Evolutionary conservation across 768 basidiomycete genomes (phyloP).

Genomic region (Plicaturopsis crispa): DNA sequence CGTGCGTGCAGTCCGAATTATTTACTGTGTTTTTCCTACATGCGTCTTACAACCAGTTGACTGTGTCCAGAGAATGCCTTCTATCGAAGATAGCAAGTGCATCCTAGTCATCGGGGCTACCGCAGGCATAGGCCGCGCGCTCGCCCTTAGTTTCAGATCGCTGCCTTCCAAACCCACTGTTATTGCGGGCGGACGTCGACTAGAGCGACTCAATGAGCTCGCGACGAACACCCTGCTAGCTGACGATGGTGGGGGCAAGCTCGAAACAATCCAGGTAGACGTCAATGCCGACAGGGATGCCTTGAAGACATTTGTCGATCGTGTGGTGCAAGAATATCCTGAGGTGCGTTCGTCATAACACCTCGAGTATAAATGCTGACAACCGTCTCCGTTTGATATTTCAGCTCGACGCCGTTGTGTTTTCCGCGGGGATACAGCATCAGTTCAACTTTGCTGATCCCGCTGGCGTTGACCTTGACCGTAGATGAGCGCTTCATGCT

Average conservation of each 20-base stretch:
- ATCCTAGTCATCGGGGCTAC: constrained; percentile 52
- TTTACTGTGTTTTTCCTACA: no score
- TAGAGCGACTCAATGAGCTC: constrained; percentile 46
- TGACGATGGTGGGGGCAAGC: constrained; percentile 16
- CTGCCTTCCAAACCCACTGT: constrained; percentile 42
- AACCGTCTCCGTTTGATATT: no score
- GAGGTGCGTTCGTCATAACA: constrained; percentile 30
- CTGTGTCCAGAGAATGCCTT: constrained; percentile 16
- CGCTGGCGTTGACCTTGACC: constrained; percentile 30
- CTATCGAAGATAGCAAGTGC: constrained; percentile 40
- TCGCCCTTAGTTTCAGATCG: constrained; percentile 40
- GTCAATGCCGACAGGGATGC: constrained; percentile 27
- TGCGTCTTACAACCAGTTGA: no score
- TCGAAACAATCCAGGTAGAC: constrained; percentile 38
- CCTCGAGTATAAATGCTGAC: no score
- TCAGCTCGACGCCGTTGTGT: constrained; percentile 49
- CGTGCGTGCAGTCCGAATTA: no score
- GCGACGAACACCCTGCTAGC: no score
- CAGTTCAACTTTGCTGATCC: constrained; percentile 36
- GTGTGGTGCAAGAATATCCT: constrained; percentile 36
- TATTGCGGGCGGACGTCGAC: constrained; percentile 42
- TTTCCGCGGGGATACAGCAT: constrained; percentile 48
- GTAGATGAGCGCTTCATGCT: constrained; percentile 18
- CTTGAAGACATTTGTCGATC: constrained; percentile 33
- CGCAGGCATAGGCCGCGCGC: constrained; percentile 48